Evolutionary conservation across 73 alveolate genomes (phyloP), one percentile per base, ranked within the genome.

Genomic region (Symbiodinium natans): DNA sequence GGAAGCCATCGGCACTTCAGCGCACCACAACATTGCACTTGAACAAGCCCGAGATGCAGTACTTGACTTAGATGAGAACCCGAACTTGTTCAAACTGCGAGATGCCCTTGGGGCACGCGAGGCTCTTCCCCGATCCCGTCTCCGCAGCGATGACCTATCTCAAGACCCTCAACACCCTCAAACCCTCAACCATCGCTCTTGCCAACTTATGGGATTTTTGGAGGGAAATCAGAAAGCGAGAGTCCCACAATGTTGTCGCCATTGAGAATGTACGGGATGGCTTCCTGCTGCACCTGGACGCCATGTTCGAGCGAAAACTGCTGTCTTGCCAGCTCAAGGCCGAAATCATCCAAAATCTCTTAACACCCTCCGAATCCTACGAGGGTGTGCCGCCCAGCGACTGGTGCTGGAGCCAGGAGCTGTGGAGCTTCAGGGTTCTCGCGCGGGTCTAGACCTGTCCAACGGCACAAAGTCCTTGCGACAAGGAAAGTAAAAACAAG

Each of bases 71-170:
- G n/a, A n/a, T n/a, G n/a, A n/a, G n/a, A n/a, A n/a, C n/a, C n/a
- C n/a, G n/a, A n/a, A n/a, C n/a, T n/a, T n/a, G n/a, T n/a, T n/a
- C n/a, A n/a, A 52, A 15, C 71, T 52, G 71, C 31, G 3, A 21
- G 71, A 29, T 9, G 25, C 74, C 31, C 31, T n/a, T 25, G 21
- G 80, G 80, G 80, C 19, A 52, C 97, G 97, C 97, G 29, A 90
- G 40, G 63, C 97, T 90, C 89, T 90, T 90, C 56, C 97, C 97
- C 36, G 97, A 90, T 68, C 97, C 97, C 38, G 97, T 90, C 88
- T 90, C 97, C 36, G 97, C 97, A 8, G 97, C 97, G 29, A 90
- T 90, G 80, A 90, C 97, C 97, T 90, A 41, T 5, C 33, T 11
- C 31, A 21, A 56, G 74, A 56, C 74, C 2, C 31, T 56, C 25